Percentiles rank a stretch among this genome's conserved stretches.
Evolutionary conservation across 2,329 filamentous ascomycete species (phyloP).

Genomic region (Alternaria incomplexa): DNA sequence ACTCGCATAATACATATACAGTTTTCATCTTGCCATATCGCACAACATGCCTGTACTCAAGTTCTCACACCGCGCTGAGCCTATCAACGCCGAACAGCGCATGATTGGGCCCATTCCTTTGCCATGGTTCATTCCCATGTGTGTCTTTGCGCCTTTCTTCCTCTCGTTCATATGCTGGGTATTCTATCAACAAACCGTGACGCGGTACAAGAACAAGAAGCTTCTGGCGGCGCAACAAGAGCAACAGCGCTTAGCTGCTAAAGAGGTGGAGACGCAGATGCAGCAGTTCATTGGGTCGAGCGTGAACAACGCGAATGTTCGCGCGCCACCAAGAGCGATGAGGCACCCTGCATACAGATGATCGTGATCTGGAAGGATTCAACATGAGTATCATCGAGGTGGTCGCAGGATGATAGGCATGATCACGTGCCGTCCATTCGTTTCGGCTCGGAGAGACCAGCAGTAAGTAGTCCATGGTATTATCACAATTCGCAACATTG

Average conservation of each 20-base stretch:
- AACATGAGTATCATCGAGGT: background rate
- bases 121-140: slow-evolving; percentile 11
- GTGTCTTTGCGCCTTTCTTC: slow-evolving; percentile 12
- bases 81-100: background rate
- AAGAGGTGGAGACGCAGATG: slow-evolving; percentile 8
- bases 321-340: background rate
- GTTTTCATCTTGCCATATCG: background rate
- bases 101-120: slow-evolving; percentile 9
- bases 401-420: background rate
- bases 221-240: background rate
- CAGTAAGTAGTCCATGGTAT: background rate
- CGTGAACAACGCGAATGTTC: background rate
- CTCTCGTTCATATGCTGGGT: slow-evolving; percentile 7
- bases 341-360: background rate
- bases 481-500: background rate
- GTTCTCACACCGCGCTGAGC: background rate
- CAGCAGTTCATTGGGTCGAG: slow-evolving; percentile 1
- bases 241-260: background rate
- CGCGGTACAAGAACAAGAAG: slow-evolving; percentile 1
- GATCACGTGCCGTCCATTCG: background rate
- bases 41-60: background rate
- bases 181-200: background rate
- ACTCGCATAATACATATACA: background rate
- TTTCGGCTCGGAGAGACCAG: background rate
- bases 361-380: background rate